These are phyloP conservation scores for Syzygium oleosum DNA, from an alignment of 345 rosid genomes.

Conservation along the genomic window DNA sequence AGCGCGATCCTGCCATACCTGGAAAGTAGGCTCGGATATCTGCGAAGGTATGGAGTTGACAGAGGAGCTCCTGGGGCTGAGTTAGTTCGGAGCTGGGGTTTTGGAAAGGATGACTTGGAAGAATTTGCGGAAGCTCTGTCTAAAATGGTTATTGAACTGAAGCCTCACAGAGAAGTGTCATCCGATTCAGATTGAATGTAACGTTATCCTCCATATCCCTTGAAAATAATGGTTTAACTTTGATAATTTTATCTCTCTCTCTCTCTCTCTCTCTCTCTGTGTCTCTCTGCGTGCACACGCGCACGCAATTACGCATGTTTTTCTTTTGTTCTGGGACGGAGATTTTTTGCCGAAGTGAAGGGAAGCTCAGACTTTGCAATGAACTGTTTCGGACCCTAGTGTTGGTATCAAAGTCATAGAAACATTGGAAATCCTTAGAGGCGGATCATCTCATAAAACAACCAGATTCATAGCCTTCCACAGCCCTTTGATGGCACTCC, in stretches of 20 bases:
- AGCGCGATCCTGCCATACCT: constrained; percentile 57
- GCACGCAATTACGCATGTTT: too few species aligned
- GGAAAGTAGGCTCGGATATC: constrained; percentile 46
- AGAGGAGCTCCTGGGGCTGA: constrained; percentile 61
- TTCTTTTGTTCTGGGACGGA: too few species aligned
- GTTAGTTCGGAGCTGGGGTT: constrained; percentile 74
- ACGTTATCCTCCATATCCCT: background rate
- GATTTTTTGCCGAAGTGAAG: background rate
- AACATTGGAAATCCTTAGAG: background rate
- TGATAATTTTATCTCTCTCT: background rate
- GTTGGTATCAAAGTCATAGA: background rate
- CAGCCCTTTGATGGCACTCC: background rate
- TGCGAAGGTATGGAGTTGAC: constrained; percentile 47
- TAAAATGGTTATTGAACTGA: constrained; percentile 48
- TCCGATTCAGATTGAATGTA: constrained; percentile 55
- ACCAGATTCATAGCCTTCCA: background rate
- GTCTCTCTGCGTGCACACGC: too few species aligned
- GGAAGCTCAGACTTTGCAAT: background rate
- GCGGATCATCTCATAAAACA: background rate
- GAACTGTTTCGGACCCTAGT: background rate
- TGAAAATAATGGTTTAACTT: background rate
- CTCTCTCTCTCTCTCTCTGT: too few species aligned
- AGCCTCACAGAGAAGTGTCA: constrained; percentile 27
- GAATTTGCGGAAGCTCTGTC: constrained; percentile 64
- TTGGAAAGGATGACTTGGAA: constrained; percentile 65